Evolutionary conservation across 306 rosid species (phyloP).

Genomic region (Cucurbita argyrosperma): DNA sequence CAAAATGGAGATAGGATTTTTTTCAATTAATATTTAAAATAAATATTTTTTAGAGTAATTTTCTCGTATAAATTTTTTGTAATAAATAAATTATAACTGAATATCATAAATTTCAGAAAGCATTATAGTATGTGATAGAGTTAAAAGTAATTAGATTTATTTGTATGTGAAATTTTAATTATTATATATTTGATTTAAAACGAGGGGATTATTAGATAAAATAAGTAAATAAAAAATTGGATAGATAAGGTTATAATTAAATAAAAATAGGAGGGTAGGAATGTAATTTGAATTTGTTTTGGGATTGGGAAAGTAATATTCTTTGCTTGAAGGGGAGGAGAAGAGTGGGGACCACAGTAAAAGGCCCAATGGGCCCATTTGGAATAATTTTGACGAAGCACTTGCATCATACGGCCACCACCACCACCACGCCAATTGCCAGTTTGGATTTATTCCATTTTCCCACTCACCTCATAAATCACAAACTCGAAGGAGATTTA

Average conservation of each 20-base stretch:
- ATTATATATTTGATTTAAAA: too few species aligned
- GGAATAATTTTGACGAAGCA: neutral
- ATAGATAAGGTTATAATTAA: neutral
- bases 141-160: too few species aligned
- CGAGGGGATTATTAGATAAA: neutral
- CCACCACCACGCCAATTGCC: neutral
- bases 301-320: neutral
- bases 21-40: too few species aligned
- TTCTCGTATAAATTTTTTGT: too few species aligned
- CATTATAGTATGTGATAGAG: too few species aligned
- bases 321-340: constrained; percentile 9
- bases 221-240: neutral
- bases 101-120: too few species aligned
- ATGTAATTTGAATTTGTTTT: neutral
- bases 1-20: neutral
- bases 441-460: neutral
- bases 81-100: too few species aligned
- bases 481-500: neutral
- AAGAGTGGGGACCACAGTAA: neutral
- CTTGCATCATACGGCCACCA: neutral
- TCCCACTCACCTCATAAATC: neutral
- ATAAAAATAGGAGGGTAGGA: neutral
- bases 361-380: constrained; percentile 5
- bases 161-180: too few species aligned
- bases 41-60: too few species aligned